These are phyloP conservation scores for Platanthera zijinensis DNA, from an alignment of 106 monocot genomes.

Conservation along the genomic window DNA sequence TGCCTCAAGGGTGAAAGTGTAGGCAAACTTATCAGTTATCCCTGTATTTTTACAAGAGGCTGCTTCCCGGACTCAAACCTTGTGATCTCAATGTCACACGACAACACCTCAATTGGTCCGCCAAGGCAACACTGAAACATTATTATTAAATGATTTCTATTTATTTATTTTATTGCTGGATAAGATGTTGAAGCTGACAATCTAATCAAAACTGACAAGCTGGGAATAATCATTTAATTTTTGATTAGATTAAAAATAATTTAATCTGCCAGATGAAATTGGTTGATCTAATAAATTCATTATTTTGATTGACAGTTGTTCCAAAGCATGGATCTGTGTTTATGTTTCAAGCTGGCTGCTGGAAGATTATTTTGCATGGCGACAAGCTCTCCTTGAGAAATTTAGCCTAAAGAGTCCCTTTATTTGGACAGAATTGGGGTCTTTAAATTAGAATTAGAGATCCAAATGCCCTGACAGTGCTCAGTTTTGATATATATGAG, in stretches of 20 bases:
- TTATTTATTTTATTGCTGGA: neutral
- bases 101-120: neutral
- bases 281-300: neutral
- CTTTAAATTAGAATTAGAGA: too few species aligned
- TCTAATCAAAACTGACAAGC: neutral
- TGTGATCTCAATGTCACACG: too few species aligned
- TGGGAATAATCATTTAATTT: too few species aligned
- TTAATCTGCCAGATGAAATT: neutral
- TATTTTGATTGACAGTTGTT: constrained; percentile 29
- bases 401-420: neutral
- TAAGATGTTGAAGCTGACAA: neutral
- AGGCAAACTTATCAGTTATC: too few species aligned
- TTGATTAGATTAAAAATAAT: neutral
- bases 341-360: constrained; percentile 51
- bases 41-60: too few species aligned
- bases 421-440: too few species aligned
- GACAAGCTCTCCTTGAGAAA: constrained; percentile 31
- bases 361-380: constrained; percentile 46
- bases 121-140: too few species aligned
- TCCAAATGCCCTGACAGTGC: too few species aligned
- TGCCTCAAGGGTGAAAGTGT: too few species aligned
- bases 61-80: too few species aligned
- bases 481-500: too few species aligned
- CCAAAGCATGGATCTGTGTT: constrained; percentile 56
- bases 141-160: neutral